Conservation (phyloP, 169 alveolate genomes). For the Cryptosporidium ryanae region DNA sequence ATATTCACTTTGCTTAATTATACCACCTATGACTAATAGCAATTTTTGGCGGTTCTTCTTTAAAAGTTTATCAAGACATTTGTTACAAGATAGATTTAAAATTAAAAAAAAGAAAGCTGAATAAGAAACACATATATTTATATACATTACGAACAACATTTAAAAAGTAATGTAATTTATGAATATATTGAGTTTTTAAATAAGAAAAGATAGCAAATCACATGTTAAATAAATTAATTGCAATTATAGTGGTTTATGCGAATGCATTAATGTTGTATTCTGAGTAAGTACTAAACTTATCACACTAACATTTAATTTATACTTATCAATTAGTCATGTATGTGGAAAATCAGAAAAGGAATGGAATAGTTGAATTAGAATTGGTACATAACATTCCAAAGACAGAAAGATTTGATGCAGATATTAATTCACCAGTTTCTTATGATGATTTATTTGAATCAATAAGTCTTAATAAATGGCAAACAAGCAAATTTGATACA, state of each 20-base stretch:
- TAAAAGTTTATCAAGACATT: neutral
- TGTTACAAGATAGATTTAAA: neutral
- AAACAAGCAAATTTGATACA: neutral
- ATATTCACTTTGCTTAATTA: no score
- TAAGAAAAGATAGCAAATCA: no score
- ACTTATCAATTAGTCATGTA: constrained; percentile 19
- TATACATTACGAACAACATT: no score
- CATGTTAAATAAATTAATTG: no score
- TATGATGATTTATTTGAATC: constrained; percentile 62
- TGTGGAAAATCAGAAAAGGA: constrained; percentile 25
- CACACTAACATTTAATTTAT: neutral
- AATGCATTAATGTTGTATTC: no score
- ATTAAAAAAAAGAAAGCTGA: neutral
- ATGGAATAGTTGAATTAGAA: constrained; percentile 32
- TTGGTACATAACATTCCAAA: constrained; percentile 45
- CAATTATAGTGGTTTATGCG: no score
- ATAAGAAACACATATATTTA: no score
- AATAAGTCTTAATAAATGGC: neutral
- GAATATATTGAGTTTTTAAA: no score
- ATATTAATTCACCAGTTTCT: constrained; percentile 44
- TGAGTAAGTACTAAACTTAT: no score
- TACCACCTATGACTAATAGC: no score
- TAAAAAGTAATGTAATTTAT: no score
- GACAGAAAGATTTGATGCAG: constrained; percentile 64
- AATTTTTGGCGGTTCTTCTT: neutral